Evolutionary conservation across 1,284 basidiomycete species (phyloP).

Genomic region (Malassezia obtusa): DNA sequence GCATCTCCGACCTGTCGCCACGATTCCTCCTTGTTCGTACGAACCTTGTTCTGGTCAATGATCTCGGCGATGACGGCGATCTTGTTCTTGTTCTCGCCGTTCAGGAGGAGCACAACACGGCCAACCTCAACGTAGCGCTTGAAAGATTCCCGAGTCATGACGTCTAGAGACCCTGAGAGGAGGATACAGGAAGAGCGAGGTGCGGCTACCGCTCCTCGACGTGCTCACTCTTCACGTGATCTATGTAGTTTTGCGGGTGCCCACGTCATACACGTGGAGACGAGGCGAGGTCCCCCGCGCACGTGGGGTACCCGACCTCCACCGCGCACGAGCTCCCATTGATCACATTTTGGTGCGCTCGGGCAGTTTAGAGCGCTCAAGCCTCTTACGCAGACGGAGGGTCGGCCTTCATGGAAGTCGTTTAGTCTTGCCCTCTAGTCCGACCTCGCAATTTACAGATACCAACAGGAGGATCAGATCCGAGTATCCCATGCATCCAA

Average conservation of each 20-base stretch:
- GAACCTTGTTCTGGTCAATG: slow-evolving; percentile 95
- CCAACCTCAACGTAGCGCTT: slow-evolving; percentile 97
- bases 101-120: slow-evolving; percentile 89
- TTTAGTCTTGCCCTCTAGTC: too few species aligned
- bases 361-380: too few species aligned
- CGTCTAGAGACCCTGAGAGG: slow-evolving; percentile 6
- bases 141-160: slow-evolving; percentile 53
- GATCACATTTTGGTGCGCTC: too few species aligned
- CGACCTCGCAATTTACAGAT: too few species aligned
- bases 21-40: slow-evolving; percentile 36
- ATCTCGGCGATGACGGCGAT: slow-evolving; percentile 94
- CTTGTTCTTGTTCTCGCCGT: slow-evolving; percentile 73
- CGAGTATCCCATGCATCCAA: slow-evolving; percentile 1
- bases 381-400: too few species aligned
- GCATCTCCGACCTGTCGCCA: too few species aligned
- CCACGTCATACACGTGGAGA: background rate
- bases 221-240: background rate
- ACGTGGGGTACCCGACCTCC: slow-evolving; percentile 5
- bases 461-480: too few species aligned
- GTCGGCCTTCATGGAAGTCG: too few species aligned
- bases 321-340: slow-evolving; percentile 15
- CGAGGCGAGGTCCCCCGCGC: background rate
- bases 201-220: background rate
- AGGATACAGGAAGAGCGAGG: slow-evolving; percentile 11
- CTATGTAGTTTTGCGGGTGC: slow-evolving; percentile 2